phyloP scores from a whole-genome alignment of 1,139 yeast genomes.

The Geotrichum europaeum region DNA sequence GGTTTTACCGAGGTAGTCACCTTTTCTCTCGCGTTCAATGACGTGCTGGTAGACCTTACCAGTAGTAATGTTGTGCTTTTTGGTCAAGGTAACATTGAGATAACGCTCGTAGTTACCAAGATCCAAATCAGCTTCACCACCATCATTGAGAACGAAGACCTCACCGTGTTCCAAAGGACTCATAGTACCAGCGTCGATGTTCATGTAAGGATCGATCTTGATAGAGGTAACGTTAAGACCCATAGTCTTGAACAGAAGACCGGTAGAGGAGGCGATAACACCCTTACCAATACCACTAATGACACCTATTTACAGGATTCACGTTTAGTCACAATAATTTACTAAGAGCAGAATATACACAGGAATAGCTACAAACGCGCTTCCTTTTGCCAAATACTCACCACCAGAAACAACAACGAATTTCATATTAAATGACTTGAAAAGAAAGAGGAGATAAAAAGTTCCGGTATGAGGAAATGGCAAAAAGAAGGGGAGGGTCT shows the following conservation, averaged over 20 bases:
- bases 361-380: conserved; percentile 8
- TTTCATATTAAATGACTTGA: conserved; percentile 54
- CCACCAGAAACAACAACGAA: conserved; percentile 99
- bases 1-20: conserved; percentile 98
- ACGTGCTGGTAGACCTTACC: conserved; percentile 95
- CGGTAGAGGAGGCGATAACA: conserved; percentile 94
- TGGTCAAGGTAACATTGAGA: conserved; percentile 84
- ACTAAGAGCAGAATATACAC: conserved; percentile 1
- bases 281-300: conserved; percentile 99
- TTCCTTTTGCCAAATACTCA: conserved; percentile 23
- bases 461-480: conserved; percentile 16
- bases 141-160: conserved; percentile 94
- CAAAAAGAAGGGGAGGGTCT: conserved; percentile 15
- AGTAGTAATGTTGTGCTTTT: conserved; percentile 93
- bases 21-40: conserved; percentile 90
- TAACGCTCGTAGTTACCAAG: conserved; percentile 97
- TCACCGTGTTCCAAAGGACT: conserved; percentile 99
- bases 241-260: conserved; percentile 84
- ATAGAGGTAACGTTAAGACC: conserved; percentile 95
- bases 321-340: conserved; percentile 45
- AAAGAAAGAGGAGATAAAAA: not conserved
- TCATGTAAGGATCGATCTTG: conserved; percentile 98
- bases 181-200: conserved; percentile 99
- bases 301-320: conserved; percentile 67
- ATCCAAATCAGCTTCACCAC: conserved; percentile 98